phyloP scores from a whole-genome alignment of 495 filamentous ascomycete genomes.

The Schizothecium vesticola region DNA sequence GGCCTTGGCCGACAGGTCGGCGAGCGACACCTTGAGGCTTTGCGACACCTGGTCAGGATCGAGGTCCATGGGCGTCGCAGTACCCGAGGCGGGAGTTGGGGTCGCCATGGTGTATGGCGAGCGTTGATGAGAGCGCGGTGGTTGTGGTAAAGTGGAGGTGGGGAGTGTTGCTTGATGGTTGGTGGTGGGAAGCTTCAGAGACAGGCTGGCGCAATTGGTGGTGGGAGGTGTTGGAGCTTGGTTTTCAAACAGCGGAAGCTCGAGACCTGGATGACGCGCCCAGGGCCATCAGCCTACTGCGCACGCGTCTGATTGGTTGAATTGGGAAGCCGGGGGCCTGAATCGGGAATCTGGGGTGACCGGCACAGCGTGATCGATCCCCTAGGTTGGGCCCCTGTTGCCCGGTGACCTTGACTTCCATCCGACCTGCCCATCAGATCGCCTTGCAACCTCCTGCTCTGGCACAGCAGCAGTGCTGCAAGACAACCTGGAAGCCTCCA shows the following conservation, averaged over 20 bases:
- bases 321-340: not conserved
- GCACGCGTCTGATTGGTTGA: slow-evolving; percentile 28
- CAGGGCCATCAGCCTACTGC: slow-evolving; percentile 11
- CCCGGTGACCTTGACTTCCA: not conserved
- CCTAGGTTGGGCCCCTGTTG: not conserved
- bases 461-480: no score
- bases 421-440: not conserved
- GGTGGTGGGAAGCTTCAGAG: not conserved
- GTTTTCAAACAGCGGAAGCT: slow-evolving; percentile 6
- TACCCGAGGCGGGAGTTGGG: slow-evolving; percentile 23
- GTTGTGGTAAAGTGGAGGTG: not conserved
- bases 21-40: slow-evolving; percentile 51
- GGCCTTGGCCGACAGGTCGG: slow-evolving; percentile 51
- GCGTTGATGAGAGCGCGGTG: not conserved
- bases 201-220: not conserved
- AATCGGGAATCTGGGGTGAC: slow-evolving; percentile 1
- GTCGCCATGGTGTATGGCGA: slow-evolving; percentile 20
- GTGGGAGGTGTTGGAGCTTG: not conserved
- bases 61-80: slow-evolving; percentile 32
- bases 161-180: not conserved
- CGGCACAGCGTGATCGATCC: not conserved
- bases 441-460: not conserved
- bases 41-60: slow-evolving; percentile 37
- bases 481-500: not conserved
- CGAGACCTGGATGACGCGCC: slow-evolving; percentile 20